Base-by-base conservation (phyloP, 257 asterid species). In the Primulina huaijiensis region DNA sequence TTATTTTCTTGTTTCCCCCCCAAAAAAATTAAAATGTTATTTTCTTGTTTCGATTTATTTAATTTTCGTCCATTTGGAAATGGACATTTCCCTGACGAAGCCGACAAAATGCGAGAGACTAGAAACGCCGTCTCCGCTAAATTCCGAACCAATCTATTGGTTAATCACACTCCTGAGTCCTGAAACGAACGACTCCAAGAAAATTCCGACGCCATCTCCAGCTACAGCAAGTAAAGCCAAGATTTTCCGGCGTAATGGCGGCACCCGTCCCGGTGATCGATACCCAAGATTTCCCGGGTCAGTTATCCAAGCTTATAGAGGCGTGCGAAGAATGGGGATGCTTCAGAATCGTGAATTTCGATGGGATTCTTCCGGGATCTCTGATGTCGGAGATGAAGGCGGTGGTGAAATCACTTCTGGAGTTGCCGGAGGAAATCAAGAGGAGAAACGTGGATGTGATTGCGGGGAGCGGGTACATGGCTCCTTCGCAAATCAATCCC, bases 321-420 rank as follows among this genome's bases (percentile, higher is more conserved):
- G 89, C 89, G 23, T 86, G 89, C 75, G 82, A 79, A 19, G 92
- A 83, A n/a, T 80, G 81, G 86, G 92, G 89, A 2, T 86, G 91
- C 27, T 86, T 86, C 79, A 59, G 89, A 72, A 62, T 86, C 11
- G 73, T 80, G 10, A 83, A 86, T 56, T 79, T 71, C 74, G 79
- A 72, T 25, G 67, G 23, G 2, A 46, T 72, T 19, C 61, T 82
- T 31, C 56, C 82, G 40, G 43, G 68, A 60, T 67, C 77, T 12
- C 74, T 86, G 56, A 74, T 86, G 86, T 12, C 2, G 29, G 80
- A 86, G 16, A 83, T 86, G 89, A 86, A 74, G 67, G 46, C 10
- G 14, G 86, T 82, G 60, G 84, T 80, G 73, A 37, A 52, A 8
- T 68, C 82, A 7, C 80, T 86, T 60, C 60, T 84, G 16, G 87